Conservation (phyloP, 2,329 filamentous ascomycete genomes). For the Fusarium clavum region DNA sequence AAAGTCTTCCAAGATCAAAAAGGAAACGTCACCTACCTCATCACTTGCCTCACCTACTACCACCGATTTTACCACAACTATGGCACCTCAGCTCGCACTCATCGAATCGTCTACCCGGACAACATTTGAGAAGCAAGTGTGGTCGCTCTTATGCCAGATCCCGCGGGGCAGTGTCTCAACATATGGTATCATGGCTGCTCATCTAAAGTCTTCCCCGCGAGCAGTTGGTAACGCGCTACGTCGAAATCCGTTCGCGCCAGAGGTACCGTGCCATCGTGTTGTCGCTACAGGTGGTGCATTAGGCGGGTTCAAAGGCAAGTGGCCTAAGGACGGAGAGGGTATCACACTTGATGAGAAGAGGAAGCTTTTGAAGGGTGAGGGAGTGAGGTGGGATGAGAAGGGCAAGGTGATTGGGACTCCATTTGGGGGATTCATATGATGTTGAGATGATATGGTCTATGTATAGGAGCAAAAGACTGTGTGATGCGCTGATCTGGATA, state of each 20-base stretch:
- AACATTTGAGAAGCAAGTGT: constrained; percentile 72
- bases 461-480: neutral
- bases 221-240: constrained; percentile 83
- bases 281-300: constrained; percentile 78
- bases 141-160: constrained; percentile 79
- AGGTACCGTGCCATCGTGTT: constrained; percentile 84
- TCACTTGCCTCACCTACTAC: neutral
- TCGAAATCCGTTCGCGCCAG: constrained; percentile 83
- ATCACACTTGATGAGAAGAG: constrained; percentile 74
- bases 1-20: constrained; percentile 28
- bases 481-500: neutral
- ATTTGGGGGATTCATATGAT: constrained; percentile 48
- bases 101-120: constrained; percentile 61
- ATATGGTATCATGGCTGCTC: constrained; percentile 77
- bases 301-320: constrained; percentile 77
- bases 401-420: constrained; percentile 71
- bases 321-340: constrained; percentile 70
- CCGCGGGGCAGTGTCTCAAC: constrained; percentile 81
- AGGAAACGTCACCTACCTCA: constrained; percentile 6
- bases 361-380: constrained; percentile 69
- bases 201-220: constrained; percentile 76
- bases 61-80: constrained; percentile 33
- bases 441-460: neutral
- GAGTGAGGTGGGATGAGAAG: constrained; percentile 70
- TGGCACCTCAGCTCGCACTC: constrained; percentile 56